These are phyloP conservation scores for Colletotrichum abscissum DNA, from an alignment of 2,329 filamentous ascomycete genomes.

Conservation along the genomic window DNA sequence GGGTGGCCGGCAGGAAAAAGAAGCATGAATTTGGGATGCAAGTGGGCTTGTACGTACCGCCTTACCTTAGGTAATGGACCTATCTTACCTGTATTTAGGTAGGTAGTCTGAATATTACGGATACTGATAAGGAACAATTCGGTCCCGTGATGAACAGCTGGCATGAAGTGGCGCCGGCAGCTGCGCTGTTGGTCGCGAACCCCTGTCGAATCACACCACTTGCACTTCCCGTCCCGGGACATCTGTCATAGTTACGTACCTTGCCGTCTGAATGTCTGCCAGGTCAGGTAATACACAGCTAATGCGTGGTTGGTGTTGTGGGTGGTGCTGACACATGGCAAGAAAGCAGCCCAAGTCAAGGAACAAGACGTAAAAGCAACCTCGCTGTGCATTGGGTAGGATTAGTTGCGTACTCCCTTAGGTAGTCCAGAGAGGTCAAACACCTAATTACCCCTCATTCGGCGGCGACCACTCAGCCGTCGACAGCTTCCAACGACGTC, in stretches of 20 bases:
- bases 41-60: too few relatives aligned
- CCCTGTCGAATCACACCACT: not conserved
- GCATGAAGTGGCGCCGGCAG: not conserved
- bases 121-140: not conserved
- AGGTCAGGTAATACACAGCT: not conserved
- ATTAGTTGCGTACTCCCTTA: not conserved
- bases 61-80: too few relatives aligned
- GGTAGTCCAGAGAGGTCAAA: not conserved
- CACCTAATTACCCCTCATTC: constrained; percentile 16
- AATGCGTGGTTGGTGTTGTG: too few relatives aligned
- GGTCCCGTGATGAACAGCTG: not conserved
- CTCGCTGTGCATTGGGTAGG: not conserved
- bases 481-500: not conserved
- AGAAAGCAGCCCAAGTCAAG: not conserved
- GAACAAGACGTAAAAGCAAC: not conserved
- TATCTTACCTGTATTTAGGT: too few relatives aligned
- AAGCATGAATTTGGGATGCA: constrained; percentile 9
- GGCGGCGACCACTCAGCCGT: not conserved
- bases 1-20: constrained; percentile 8
- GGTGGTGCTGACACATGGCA: not conserved
- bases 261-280: not conserved
- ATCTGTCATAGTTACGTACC: not conserved
- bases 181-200: not conserved
- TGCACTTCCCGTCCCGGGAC: not conserved
- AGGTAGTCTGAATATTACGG: too few relatives aligned